A percentile compares a stretch with the other conserved stretches of the same genome.
Conservation (phyloP, 768 basidiomycete genomes). For the Leccinum longicurvipes region DNA sequence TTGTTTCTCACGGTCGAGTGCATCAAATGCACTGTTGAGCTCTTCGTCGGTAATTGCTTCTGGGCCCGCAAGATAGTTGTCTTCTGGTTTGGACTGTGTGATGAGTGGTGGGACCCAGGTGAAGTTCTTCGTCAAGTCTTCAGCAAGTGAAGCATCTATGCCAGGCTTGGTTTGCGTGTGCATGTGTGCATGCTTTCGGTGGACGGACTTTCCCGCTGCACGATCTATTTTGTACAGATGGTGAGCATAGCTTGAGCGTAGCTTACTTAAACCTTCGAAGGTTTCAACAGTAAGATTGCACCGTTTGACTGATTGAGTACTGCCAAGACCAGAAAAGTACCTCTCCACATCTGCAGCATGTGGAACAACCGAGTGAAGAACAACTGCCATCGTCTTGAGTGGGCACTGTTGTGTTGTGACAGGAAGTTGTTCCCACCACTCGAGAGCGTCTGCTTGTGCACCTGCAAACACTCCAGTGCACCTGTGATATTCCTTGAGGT, state of each 20-base stretch:
- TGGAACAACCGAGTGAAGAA: conserved; percentile 1
- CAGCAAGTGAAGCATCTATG: neutral
- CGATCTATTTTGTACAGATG: neutral
- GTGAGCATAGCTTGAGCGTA: neutral
- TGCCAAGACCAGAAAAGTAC: neutral
- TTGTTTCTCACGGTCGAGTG: neutral
- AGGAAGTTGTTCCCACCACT: conserved; percentile 28
- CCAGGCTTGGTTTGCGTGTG: neutral
- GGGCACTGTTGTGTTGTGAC: conserved; percentile 3
- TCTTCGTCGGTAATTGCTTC: neutral
- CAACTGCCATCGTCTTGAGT: conserved; percentile 2
- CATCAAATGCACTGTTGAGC: neutral
- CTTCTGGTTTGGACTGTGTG: neutral
- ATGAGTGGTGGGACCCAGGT: neutral
- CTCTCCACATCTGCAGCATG: neutral
- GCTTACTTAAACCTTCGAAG: neutral
- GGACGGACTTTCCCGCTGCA: neutral
- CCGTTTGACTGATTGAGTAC: neutral
- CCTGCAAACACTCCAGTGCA: neutral
- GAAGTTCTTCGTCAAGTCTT: neutral
- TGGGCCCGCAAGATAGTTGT: neutral
- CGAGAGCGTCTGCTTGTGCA: conserved; percentile 9
- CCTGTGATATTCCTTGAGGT: conserved; percentile 16
- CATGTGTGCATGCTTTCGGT: neutral
- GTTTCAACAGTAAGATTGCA: neutral